Evolutionary conservation across 306 rosid genomes (phyloP).

Genomic region (Dicorynia guianensis): DNA sequence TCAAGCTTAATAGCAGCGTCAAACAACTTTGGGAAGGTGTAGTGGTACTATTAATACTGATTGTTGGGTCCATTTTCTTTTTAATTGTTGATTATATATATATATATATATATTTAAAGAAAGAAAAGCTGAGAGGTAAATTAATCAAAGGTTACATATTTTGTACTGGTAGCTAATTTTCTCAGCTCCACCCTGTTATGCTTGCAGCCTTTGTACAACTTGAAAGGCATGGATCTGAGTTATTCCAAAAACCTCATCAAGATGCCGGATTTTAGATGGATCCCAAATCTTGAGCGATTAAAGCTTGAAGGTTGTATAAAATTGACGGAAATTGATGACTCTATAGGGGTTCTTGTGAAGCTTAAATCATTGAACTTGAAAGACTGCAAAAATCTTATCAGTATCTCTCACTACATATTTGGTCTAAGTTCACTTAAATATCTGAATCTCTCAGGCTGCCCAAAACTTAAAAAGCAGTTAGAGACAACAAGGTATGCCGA

Average conservation of each 20-base stretch:
- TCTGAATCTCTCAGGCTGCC: background rate
- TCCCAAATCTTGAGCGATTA: slow-evolving; percentile 20
- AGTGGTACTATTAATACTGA: too few relatives aligned
- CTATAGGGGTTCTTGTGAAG: slow-evolving; percentile 29
- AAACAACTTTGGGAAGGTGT: too few relatives aligned
- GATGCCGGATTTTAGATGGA: slow-evolving; percentile 8
- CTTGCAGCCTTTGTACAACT: slow-evolving; percentile 3
- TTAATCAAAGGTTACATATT: too few relatives aligned
- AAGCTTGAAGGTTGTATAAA: slow-evolving; percentile 37
- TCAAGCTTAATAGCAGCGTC: too few relatives aligned
- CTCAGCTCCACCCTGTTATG: background rate
- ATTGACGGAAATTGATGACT: slow-evolving; percentile 15
- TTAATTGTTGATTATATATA: too few relatives aligned
- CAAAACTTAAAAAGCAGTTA: background rate
- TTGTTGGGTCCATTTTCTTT: too few relatives aligned
- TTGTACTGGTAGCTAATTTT: background rate
- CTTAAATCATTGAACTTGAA: background rate
- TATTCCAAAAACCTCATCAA: slow-evolving; percentile 23
- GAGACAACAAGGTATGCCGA: background rate
- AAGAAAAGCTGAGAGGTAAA: too few relatives aligned
- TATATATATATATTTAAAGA: too few relatives aligned
- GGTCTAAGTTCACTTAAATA: background rate
- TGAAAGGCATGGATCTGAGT: slow-evolving; percentile 8
- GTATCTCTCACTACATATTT: background rate
- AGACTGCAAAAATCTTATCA: background rate